Percentiles rank a stretch among this genome's conserved stretches.
Evolutionary conservation across 352 stramenopile genomes (phyloP).

Genomic region (Phytophthora ohioensis): DNA sequence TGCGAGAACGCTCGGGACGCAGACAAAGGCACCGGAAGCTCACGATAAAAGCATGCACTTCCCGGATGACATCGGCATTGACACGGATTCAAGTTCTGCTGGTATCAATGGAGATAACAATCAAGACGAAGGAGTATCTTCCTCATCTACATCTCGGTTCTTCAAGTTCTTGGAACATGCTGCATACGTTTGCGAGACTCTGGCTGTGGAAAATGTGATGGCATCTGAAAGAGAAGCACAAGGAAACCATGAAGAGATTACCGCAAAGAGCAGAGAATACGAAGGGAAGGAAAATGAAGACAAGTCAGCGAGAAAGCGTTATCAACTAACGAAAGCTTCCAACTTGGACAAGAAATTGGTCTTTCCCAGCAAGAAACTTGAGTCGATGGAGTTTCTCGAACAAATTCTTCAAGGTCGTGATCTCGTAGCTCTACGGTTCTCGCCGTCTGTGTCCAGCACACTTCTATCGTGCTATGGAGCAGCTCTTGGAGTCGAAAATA

Average conservation of each 20-base stretch:
- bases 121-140: conserved; percentile 17
- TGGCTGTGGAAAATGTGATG: conserved; percentile 64
- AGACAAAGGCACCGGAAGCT: conserved; percentile 57
- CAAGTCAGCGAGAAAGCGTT: conserved; percentile 16
- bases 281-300: conserved; percentile 20
- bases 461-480: conserved; percentile 53
- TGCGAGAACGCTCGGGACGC: conserved; percentile 51
- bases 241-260: conserved; percentile 18
- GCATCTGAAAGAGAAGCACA: conserved; percentile 21
- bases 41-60: conserved; percentile 75
- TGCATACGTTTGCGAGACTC: conserved; percentile 62
- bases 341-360: conserved; percentile 46
- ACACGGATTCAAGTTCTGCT: conserved; percentile 33
- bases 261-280: conserved; percentile 23
- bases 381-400: conserved; percentile 29
- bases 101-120: conserved; percentile 9
- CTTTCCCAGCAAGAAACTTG: conserved; percentile 33
- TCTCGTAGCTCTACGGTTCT: conserved; percentile 56
- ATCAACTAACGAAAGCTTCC: conserved; percentile 47
- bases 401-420: conserved; percentile 42
- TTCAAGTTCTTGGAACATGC: conserved; percentile 72
- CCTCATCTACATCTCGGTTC: conserved; percentile 55
- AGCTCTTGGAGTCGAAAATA: not conserved
- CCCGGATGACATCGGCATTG: conserved; percentile 78
- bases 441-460: conserved; percentile 57